Evolutionary conservation across 768 basidiomycete species (phyloP), one percentile per base, ranked within the genome.

Genomic region (Chalciporus chontae): DNA sequence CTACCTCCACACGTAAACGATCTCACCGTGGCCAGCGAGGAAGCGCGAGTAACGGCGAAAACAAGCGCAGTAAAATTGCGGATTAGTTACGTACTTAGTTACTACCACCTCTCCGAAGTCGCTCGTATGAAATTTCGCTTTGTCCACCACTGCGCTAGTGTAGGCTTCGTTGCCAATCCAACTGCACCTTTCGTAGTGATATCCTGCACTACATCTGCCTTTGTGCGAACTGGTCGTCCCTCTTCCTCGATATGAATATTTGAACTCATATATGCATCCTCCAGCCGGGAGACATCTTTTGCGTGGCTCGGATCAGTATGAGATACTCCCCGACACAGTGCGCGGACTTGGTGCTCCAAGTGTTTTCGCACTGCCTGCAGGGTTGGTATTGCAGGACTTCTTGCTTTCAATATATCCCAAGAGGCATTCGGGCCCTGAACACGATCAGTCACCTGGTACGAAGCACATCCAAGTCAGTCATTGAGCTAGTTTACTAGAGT

Each of bases 381-480:
- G 1, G 51, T 49, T 15, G 56, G 69, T 18, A 72, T 69, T 0
- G 69, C 64, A 9, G 71, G 71, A 48, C 64, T 64, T 0, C 69
- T 43, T n/a, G 63, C 66, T 37, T 66, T 57, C 31, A 73, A 19
- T 37, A 64, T 66, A 10, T 64, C 55, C 71, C 64, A 68, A 17
- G 61, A 60, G 11, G 62, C 53, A 31, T 61, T 60, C 7, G 71
- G 69, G 0, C 71, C 72, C 44, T 65, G 54, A 5, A 67, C 67
- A 0, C 58, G 59, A 54, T 69, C 63, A 4, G 64, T 71, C 8
- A 63, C 45, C 62, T 57, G n/a, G n/a, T 9, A 39, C 18, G 15
- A 39, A 24, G 24, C 24, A n/a, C 18, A 39, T 39, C n/a, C 18
- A 2, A 39, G 38, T 18, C 15, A 39, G 18, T 18, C 15, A n/a